phyloP scores from a whole-genome alignment of 345 rosid species.

The Camelina sativa region DNA sequence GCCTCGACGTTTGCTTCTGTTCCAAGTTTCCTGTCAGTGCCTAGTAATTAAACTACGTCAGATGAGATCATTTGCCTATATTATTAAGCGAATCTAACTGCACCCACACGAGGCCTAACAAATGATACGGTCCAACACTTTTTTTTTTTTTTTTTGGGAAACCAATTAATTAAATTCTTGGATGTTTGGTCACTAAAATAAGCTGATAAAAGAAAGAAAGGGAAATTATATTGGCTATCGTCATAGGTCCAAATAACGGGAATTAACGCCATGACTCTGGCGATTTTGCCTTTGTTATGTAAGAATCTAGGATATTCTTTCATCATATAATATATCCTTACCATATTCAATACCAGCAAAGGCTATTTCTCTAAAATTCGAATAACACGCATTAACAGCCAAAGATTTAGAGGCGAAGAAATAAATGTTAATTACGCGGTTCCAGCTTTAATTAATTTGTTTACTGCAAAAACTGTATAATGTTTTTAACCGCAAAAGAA shows the following conservation, averaged over 20 bases:
- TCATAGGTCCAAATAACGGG: conserved; percentile 18
- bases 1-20: conserved; percentile 38
- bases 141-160: neutral
- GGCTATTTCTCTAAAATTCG: neutral
- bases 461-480: neutral
- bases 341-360: conserved; percentile 6
- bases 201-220: too few relatives aligned
- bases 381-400: neutral
- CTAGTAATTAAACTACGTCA: conserved; percentile 34
- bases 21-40: conserved; percentile 33
- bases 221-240: neutral
- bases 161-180: neutral
- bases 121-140: conserved; percentile 7
- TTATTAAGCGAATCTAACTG: neutral
- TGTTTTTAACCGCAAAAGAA: too few relatives aligned
- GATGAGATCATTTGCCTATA: conserved; percentile 27
- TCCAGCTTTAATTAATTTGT: neutral
- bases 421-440: neutral
- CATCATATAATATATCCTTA: neutral
- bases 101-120: conserved; percentile 20
- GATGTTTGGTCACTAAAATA: neutral
- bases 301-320: conserved; percentile 23
- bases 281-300: neutral
- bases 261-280: conserved; percentile 14
- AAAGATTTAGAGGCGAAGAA: neutral